phyloP scores from a whole-genome alignment of 257 asterid genomes.

The Solanum virginianum region DNA sequence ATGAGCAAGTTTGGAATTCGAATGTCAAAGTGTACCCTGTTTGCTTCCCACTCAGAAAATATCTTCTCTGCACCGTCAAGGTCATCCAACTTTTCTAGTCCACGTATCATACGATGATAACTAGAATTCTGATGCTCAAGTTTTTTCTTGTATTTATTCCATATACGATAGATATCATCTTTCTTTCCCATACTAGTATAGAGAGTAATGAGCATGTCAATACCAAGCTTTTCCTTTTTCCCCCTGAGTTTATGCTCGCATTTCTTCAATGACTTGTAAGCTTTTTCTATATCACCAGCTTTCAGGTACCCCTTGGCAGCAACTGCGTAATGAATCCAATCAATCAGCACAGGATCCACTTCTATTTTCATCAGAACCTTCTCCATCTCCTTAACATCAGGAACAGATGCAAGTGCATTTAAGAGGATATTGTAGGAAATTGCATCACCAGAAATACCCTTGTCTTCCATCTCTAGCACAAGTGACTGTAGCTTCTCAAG shows the following conservation, averaged over 20 bases:
- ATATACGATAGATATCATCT: slow-evolving; percentile 25
- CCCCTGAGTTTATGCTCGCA: slow-evolving; percentile 14
- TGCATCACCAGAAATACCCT: slow-evolving; percentile 9
- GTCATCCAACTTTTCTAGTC: slow-evolving; percentile 35
- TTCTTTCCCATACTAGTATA: slow-evolving; percentile 29
- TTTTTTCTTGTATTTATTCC: slow-evolving; percentile 9
- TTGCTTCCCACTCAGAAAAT: slow-evolving; percentile 23
- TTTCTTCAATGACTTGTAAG: slow-evolving; percentile 11
- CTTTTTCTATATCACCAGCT: slow-evolving; percentile 23
- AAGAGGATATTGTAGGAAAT: slow-evolving; percentile 18
- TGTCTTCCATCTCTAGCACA: slow-evolving; percentile 31
- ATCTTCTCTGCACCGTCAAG: slow-evolving; percentile 28
- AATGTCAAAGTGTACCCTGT: slow-evolving; percentile 6
- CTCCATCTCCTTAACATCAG: slow-evolving; percentile 28
- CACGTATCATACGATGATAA: slow-evolving; percentile 11
- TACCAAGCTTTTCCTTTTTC: background rate
- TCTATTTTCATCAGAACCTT: slow-evolving; percentile 36
- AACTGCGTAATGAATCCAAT: slow-evolving; percentile 5
- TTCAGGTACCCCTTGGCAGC: slow-evolving; percentile 35
- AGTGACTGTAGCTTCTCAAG: slow-evolving; percentile 15
- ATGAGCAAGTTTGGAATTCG: slow-evolving; percentile 21
- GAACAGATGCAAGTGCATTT: slow-evolving; percentile 17
- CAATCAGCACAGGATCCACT: slow-evolving; percentile 19
- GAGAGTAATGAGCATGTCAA: slow-evolving; percentile 16
- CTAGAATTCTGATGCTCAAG: slow-evolving; percentile 6